Evolutionary conservation across 345 rosid species (phyloP).

Genomic region (Cardamine chenopodiifolia): DNA sequence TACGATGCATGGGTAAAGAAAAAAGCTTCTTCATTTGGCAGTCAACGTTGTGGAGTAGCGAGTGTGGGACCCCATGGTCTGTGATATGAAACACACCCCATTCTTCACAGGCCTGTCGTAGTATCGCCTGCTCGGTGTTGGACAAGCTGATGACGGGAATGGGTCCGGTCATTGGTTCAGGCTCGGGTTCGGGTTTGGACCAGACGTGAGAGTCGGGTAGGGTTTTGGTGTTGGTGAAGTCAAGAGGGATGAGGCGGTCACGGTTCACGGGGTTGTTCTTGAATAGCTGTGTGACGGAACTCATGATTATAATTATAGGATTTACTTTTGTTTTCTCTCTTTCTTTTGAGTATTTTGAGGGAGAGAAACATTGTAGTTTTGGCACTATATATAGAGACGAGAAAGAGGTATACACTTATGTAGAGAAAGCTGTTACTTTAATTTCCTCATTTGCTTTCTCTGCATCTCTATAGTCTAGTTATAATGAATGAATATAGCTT

Average conservation of each 20-base stretch:
- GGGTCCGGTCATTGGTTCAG: conserved; percentile 9
- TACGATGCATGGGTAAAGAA: conserved; percentile 56
- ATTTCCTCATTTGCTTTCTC: not conserved
- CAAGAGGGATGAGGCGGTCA: conserved; percentile 43
- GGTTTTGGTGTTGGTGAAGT: conserved; percentile 38
- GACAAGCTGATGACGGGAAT: conserved; percentile 62
- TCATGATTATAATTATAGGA: conserved; percentile 1
- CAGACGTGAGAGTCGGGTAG: conserved; percentile 37
- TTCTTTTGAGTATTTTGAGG: conserved; percentile 7
- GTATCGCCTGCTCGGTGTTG: conserved; percentile 39
- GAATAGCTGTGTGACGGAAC: conserved; percentile 37
- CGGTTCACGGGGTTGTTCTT: conserved; percentile 40
- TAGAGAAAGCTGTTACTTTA: not conserved
- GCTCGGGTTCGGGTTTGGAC: conserved; percentile 14
- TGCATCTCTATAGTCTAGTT: not conserved
- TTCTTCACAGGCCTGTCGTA: conserved; percentile 62
- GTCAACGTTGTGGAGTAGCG: conserved; percentile 51
- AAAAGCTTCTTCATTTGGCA: conserved; percentile 53
- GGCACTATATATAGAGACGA: conserved; percentile 30
- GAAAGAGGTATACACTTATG: not conserved
- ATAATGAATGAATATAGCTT: not conserved
- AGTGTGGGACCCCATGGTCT: conserved; percentile 64
- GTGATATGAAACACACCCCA: conserved; percentile 80
- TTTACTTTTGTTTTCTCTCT: not conserved
- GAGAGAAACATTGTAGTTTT: conserved; percentile 14